phyloP scores from a whole-genome alignment of 2,329 filamentous ascomycete species.

The Aspergillus pseudoterreus region DNA sequence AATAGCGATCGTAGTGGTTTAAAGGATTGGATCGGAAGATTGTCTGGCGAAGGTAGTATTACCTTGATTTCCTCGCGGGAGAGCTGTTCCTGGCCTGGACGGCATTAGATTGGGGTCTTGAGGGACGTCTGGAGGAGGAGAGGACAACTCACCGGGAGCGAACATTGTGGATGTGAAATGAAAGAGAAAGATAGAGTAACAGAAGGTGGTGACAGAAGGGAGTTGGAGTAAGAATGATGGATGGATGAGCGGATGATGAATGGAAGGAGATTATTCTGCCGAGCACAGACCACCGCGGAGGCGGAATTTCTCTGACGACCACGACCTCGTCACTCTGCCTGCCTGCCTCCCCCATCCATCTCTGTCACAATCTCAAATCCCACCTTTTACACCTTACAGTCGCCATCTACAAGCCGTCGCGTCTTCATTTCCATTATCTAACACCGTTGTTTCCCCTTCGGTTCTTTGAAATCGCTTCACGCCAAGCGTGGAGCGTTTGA shows the following conservation, averaged over 20 bases:
- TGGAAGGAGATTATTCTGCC: slow-evolving; percentile 17
- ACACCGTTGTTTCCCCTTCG: neutral
- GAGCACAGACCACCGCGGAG: slow-evolving; percentile 17
- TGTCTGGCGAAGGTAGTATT: slow-evolving; percentile 1
- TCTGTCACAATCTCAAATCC: neutral
- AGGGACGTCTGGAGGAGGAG: neutral
- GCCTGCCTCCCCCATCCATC: neutral
- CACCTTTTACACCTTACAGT: neutral
- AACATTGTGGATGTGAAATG: slow-evolving; percentile 26
- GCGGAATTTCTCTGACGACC: slow-evolving; percentile 15
- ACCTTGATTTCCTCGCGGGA: slow-evolving; percentile 47
- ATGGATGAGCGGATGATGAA: slow-evolving; percentile 21
- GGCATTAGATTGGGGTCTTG: neutral
- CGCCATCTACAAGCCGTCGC: neutral
- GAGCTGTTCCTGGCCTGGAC: slow-evolving; percentile 40
- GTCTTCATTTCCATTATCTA: neutral
- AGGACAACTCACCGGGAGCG: slow-evolving; percentile 25
- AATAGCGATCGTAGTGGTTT: neutral
- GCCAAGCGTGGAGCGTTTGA: slow-evolving; percentile 2
- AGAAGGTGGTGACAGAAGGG: neutral
- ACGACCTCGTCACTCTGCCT: slow-evolving; percentile 1
- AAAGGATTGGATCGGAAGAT: neutral
- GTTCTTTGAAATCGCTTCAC: neutral
- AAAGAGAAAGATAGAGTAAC: slow-evolving; percentile 1
- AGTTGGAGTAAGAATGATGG: slow-evolving; percentile 1